Conservation (phyloP, 768 basidiomycete genomes). For the Phlebiopsis gigantea region DNA sequence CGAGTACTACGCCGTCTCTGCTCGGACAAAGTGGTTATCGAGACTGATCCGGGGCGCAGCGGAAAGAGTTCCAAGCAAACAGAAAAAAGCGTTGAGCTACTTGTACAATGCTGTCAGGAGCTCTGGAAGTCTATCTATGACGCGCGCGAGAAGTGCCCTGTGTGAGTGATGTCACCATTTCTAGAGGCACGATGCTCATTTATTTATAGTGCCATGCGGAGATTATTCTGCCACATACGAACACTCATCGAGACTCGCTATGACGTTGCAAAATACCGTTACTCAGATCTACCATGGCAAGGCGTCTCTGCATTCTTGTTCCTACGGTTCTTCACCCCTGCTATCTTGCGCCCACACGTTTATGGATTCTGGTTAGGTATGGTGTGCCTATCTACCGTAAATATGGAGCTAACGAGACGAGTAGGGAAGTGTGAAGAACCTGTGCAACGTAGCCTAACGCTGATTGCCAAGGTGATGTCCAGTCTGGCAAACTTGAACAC, state of each 20-base stretch:
- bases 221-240: conserved; percentile 64
- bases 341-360: conserved; percentile 82
- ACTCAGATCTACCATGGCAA: conserved; percentile 64
- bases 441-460: conserved; percentile 74
- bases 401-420: not conserved
- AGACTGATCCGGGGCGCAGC: conserved; percentile 73
- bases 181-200: conserved; percentile 5
- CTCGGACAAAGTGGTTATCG: conserved; percentile 69
- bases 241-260: conserved; percentile 67
- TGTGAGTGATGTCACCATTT: conserved; percentile 38
- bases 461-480: conserved; percentile 87
- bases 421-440: conserved; percentile 51
- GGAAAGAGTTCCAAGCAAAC: conserved; percentile 56
- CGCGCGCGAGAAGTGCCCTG: conserved; percentile 66
- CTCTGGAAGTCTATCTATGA: conserved; percentile 82
- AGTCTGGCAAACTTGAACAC: conserved; percentile 82
- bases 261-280: conserved; percentile 38
- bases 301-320: conserved; percentile 89
- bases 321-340: conserved; percentile 85
- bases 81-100: conserved; percentile 60
- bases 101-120: conserved; percentile 74
- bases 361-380: conserved; percentile 75
- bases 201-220: conserved; percentile 59
- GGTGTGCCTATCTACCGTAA: no score
- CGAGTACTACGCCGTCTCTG: conserved; percentile 62